Evolutionary conservation across 768 basidiomycete genomes (phyloP).

Genomic region (Lactifluus rugatus): DNA sequence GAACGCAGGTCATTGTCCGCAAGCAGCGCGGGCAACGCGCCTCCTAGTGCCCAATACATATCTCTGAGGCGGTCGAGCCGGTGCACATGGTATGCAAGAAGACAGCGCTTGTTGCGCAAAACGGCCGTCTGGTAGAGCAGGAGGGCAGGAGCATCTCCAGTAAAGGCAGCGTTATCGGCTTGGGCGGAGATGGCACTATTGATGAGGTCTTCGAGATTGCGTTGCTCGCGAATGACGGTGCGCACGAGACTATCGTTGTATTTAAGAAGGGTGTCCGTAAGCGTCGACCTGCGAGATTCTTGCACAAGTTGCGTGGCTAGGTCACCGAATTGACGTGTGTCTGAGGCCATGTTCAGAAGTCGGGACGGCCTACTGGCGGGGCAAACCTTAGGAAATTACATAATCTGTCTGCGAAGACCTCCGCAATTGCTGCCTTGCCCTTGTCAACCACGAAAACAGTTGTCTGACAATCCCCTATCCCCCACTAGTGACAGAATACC

Average conservation of each 20-base stretch:
- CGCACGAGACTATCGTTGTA: conserved; percentile 89
- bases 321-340: conserved; percentile 68
- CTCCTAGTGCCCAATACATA: conserved; percentile 84
- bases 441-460: too few relatives aligned
- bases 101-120: conserved; percentile 88
- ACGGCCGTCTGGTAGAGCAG: conserved; percentile 86
- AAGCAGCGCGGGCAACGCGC: conserved; percentile 77
- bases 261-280: conserved; percentile 76
- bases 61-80: conserved; percentile 75
- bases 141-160: conserved; percentile 48
- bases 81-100: conserved; percentile 88
- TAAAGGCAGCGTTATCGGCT: conserved; percentile 28
- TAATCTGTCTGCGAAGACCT: too few relatives aligned
- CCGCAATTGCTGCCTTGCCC: too few relatives aligned
- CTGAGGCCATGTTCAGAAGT: conserved; percentile 29
- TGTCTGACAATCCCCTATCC: too few relatives aligned
- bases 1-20: conserved; percentile 54
- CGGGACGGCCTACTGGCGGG: too few relatives aligned
- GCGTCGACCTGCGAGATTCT: conserved; percentile 78
- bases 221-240: conserved; percentile 81
- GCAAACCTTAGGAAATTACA: too few relatives aligned
- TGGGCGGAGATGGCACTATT: conserved; percentile 29
- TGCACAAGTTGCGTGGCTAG: conserved; percentile 79
- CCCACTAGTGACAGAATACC: too few relatives aligned
- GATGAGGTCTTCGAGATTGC: conserved; percentile 62